Evolutionary conservation across 495 filamentous ascomycete species (phyloP).

Genomic region (Chaetomidium leptoderma): DNA sequence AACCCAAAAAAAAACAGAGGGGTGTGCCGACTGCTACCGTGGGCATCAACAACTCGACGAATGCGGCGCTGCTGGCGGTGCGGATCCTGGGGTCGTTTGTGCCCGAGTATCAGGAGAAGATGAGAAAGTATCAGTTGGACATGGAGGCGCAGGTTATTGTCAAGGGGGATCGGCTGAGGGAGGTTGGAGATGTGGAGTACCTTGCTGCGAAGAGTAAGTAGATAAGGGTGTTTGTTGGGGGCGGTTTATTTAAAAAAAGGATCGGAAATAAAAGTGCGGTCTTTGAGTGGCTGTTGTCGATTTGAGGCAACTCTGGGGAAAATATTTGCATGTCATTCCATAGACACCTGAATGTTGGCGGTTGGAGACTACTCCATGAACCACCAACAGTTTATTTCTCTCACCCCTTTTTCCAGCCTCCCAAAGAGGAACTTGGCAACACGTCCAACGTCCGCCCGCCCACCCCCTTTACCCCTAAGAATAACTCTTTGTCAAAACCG

Average conservation of each 20-base stretch:
- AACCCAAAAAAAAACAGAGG: constrained; percentile 29
- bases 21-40: constrained; percentile 85
- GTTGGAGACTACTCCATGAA: too few relatives aligned
- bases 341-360: too few relatives aligned
- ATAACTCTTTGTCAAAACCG: background rate
- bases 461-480: background rate
- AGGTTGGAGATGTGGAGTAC: constrained; percentile 69
- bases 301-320: too few relatives aligned
- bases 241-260: background rate
- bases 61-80: constrained; percentile 84
- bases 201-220: constrained; percentile 25
- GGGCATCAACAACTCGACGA: constrained; percentile 88
- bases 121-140: constrained; percentile 61
- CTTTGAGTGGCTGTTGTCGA: background rate
- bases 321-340: too few relatives aligned
- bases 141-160: constrained; percentile 61
- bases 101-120: constrained; percentile 52
- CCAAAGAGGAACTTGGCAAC: background rate
- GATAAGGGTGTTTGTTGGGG: background rate
- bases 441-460: background rate
- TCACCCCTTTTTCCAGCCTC: too few relatives aligned
- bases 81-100: constrained; percentile 74
- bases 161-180: constrained; percentile 63
- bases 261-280: background rate
- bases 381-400: too few relatives aligned